Base-by-base conservation (phyloP, 2,329 filamentous ascomycete genomes). In the Sporothrix inflata region DNA sequence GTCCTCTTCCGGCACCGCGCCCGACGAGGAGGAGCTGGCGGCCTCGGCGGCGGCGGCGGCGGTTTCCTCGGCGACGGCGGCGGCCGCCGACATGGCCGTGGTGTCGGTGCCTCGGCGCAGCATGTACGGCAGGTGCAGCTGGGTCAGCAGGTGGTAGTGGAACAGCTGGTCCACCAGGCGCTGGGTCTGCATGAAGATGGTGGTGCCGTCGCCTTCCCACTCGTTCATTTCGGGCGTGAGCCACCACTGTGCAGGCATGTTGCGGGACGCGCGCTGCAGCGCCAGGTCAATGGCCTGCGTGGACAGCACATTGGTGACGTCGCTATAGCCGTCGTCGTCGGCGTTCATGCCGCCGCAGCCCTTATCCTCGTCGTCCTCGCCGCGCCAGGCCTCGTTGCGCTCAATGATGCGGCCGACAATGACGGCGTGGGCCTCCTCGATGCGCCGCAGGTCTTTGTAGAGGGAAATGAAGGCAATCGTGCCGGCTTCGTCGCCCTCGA, bases 51-150 rank as follows among this genome's bases (percentile, higher is more conserved):
- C 57, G 6, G 24, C 38, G 5, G 57, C 57, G 4, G 57, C 57
- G 9, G n/a, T 42, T 42, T 63, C 57, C 42, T 63, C 57, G 24
- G 30, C 38, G 1, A 38, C 38, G 3, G 49, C 7, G 7, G n/a
- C 38, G 24, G 27, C 70, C 8, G 49, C 49, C 30, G 40, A 42
- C 19, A 14, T 60, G 30, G 40, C 60, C 12, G 40, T 14, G 27
- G n/a, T 34, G 34, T 1, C 21, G 14, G 40, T 16, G 27, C 63
- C 53, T 12, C 79, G 73, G 1, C 77, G 77, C 4, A 85, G 77
- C 74, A 86, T 79, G 72, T 83, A 83, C 1, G 85, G 85, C 2
- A 86, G 75, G 75, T 86, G 84, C 5, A 85, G 78, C 69, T 82
- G 83, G 2, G 79, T 77, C 11, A 86, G 74, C 8, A 85, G 75